phyloP scores from a whole-genome alignment of 176 grass and related monocot genomes.

The Oropetium thomaeum region DNA sequence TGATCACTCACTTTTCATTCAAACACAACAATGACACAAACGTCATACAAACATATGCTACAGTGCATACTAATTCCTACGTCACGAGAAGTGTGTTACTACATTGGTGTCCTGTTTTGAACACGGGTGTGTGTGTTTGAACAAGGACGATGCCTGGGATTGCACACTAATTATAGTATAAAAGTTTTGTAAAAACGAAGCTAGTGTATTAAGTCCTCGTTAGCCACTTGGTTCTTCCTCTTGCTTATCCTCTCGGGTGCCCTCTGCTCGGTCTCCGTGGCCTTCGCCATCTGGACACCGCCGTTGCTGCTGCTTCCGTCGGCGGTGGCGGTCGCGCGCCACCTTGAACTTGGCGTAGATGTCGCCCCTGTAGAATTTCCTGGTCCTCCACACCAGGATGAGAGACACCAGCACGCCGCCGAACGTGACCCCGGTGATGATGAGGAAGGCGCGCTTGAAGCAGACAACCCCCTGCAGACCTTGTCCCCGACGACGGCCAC shows the following conservation, averaged over 20 bases:
- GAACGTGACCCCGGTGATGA: constrained; percentile 20
- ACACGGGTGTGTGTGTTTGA: neutral
- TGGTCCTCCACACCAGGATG: constrained; percentile 24
- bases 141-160: neutral
- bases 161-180: too few species aligned
- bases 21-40: neutral
- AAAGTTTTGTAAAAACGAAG: neutral
- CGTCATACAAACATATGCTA: neutral
- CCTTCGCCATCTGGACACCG: neutral
- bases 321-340: neutral
- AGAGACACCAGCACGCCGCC: constrained; percentile 18
- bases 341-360: constrained; percentile 28
- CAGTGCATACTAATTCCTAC: neutral
- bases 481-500: neutral
- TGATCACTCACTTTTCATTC: too few species aligned
- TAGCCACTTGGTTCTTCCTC: constrained; percentile 10
- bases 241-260: neutral
- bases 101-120: neutral
- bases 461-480: neutral
- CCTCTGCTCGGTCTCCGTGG: neutral
- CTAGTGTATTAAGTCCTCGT: neutral
- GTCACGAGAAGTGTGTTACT: neutral
- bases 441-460: constrained; percentile 18
- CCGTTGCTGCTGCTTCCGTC: neutral
- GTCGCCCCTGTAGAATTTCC: constrained; percentile 19